Conservation (phyloP, 2,329 filamentous ascomycete genomes). For the Ophiocordyceps camponoti-floridani region DNA sequence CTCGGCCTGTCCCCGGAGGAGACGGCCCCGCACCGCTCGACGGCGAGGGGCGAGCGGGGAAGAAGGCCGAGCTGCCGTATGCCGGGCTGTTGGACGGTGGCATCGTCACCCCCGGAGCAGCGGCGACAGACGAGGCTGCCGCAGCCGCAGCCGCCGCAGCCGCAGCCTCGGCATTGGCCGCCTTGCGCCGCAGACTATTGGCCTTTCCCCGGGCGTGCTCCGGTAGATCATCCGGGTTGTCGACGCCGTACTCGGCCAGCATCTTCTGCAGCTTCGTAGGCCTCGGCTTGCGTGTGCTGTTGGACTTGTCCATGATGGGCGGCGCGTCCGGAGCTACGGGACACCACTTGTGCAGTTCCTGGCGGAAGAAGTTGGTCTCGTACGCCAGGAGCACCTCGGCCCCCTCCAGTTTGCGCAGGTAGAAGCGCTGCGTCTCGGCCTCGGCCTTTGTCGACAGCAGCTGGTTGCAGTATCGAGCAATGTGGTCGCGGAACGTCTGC, state of each 20-base stretch:
- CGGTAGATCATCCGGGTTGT: slow-evolving; percentile 79
- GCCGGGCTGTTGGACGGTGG: slow-evolving; percentile 6
- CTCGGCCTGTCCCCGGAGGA: slow-evolving; percentile 11
- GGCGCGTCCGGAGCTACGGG: slow-evolving; percentile 77
- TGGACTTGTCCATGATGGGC: slow-evolving; percentile 68
- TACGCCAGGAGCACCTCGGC: slow-evolving; percentile 80
- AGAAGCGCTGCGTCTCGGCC: slow-evolving; percentile 80
- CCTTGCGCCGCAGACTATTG: slow-evolving; percentile 55
- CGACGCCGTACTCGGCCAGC: slow-evolving; percentile 72
- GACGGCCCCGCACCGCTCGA: slow-evolving; percentile 2
- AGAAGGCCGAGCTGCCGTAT: slow-evolving; percentile 11
- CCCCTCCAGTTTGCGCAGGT: slow-evolving; percentile 90
- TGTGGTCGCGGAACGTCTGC: slow-evolving; percentile 65
- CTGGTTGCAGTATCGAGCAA: slow-evolving; percentile 65
- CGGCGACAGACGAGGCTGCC: slow-evolving; percentile 5
- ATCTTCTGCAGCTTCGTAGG: slow-evolving; percentile 96
- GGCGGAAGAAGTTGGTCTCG: slow-evolving; percentile 96
- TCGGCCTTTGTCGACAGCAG: slow-evolving; percentile 70
- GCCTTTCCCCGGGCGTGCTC: slow-evolving; percentile 66
- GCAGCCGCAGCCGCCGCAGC: slow-evolving; percentile 14
- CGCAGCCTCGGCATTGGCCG: slow-evolving; percentile 37
- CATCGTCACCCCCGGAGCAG: slow-evolving; percentile 5
- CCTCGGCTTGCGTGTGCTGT: slow-evolving; percentile 85
- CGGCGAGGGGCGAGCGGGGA: slow-evolving; percentile 6
- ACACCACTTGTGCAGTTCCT: slow-evolving; percentile 88